A percentile compares a stretch with the other conserved stretches of the same genome.
These are phyloP conservation scores for Gynochthodes officinalis DNA, from an alignment of 257 asterid species.

Conservation along the genomic window DNA sequence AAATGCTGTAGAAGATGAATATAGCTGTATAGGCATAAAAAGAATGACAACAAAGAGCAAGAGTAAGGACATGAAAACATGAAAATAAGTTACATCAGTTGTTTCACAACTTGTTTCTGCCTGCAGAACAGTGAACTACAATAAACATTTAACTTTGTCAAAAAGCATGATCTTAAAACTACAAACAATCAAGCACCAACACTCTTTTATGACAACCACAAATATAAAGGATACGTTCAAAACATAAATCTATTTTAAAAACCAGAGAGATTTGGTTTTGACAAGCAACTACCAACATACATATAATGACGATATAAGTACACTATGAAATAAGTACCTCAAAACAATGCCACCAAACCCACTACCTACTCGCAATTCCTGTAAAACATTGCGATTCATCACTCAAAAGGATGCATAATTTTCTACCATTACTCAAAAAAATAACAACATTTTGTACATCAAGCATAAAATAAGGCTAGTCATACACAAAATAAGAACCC, in stretches of 20 bases:
- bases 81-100: not conserved
- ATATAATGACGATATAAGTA: not conserved
- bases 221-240: not conserved
- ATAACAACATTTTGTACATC: not conserved
- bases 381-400: slow-evolving; percentile 22
- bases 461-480: not conserved
- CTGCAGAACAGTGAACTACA: not conserved
- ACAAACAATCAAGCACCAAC: not conserved
- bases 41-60: not conserved
- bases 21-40: not conserved
- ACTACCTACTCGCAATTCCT: slow-evolving; percentile 81
- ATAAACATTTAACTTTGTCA: too few species aligned
- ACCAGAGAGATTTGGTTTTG: not conserved
- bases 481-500: not conserved
- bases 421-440: not conserved
- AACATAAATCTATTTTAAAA: not conserved
- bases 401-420: not conserved
- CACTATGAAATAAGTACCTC: slow-evolving; percentile 40
- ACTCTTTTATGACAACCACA: not conserved
- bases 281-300: not conserved
- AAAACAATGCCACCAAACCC: slow-evolving; percentile 90
- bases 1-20: not conserved
- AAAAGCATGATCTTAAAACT: not conserved
- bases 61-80: not conserved
- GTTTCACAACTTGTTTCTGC: not conserved